Evolutionary conservation across 805 yeast species (phyloP).

Genomic region (Clavispora fructus): DNA sequence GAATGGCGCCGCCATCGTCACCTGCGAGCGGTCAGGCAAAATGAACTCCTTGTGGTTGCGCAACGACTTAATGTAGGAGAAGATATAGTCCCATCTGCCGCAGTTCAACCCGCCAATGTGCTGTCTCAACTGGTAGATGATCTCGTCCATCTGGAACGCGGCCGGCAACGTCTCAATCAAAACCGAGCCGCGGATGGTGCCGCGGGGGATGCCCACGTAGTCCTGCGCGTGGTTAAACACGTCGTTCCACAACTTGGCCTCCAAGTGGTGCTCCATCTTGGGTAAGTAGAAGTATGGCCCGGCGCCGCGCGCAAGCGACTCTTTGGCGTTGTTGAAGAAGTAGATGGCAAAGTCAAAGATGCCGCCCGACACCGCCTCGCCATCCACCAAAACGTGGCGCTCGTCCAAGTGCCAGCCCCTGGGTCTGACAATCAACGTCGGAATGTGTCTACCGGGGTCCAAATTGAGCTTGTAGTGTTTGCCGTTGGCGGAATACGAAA

Average conservation of each 20-base stretch:
- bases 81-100: constrained; percentile 22
- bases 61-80: constrained; percentile 17
- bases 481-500: constrained; percentile 38
- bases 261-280: constrained; percentile 20
- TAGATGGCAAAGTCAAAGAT: constrained; percentile 18
- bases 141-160: constrained; percentile 21
- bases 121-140: constrained; percentile 17
- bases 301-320: constrained; percentile 11
- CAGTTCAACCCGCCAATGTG: constrained; percentile 19
- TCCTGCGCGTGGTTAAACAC: constrained; percentile 19
- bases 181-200: constrained; percentile 19
- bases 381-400: constrained; percentile 16
- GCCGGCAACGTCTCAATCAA: constrained; percentile 20
- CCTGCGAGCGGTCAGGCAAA: constrained; percentile 75
- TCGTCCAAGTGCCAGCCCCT: constrained; percentile 22
- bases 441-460: constrained; percentile 8
- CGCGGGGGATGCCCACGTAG: constrained; percentile 12
- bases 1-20: constrained; percentile 76
- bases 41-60: constrained; percentile 44
- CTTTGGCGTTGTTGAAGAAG: constrained; percentile 17
- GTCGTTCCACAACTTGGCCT: constrained; percentile 20
- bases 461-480: constrained; percentile 32
- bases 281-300: constrained; percentile 21
- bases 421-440: constrained; percentile 17
- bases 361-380: constrained; percentile 17